Base-by-base conservation (phyloP, 495 filamentous ascomycete genomes). In the Talaromyces trachyspermus region DNA sequence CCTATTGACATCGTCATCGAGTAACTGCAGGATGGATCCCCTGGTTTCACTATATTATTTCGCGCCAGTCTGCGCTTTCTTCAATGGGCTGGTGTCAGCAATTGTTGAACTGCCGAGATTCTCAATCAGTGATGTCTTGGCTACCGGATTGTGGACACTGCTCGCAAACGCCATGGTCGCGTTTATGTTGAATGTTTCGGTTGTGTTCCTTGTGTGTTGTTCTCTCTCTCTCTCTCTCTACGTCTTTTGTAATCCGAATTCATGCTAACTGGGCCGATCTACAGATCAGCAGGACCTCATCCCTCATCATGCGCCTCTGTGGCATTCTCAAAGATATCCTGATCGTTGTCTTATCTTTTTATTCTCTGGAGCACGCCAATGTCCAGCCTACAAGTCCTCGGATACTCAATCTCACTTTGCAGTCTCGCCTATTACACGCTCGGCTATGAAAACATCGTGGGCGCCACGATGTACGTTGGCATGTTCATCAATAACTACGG, bases 11-110 rank as follows among this genome's bases (percentile, higher is more conserved):
- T n/a, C n/a, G n/a, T n/a, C n/a, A n/a, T 79, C 70, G 2, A 68
- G 77, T 14, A 80, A 80, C 45, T 79, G 75, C 58, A 85, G 84
- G 60, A 89, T 92, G 87, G 86, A 91, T 54, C 84, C 87, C 18
- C 71, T 92, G 12, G 84, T 90, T 35, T 86, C 81, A 26, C 74
- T 92, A 23, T 92, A 92, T 68, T 92, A 91, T 64, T 89, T 84
- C 54, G 86, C 87, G 0, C 87, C 87, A 0, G 75, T 88, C 8
- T 90, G 85, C 61, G 83, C 85, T 5, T 49, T 77, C 37, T 84
- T 88, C 76, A 92, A 92, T 53, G 72, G 79, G 23, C 29, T 79
- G n/a, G 69, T 87, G 11, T 79, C 79, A n/a, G 53, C 80, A 41
- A 56, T 72, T 14, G 69, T 77, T 3, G 87, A 89, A 61, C 52